Evolutionary conservation across 306 rosid genomes (phyloP).

Genomic region (Herpetospermum pedunculosum): DNA sequence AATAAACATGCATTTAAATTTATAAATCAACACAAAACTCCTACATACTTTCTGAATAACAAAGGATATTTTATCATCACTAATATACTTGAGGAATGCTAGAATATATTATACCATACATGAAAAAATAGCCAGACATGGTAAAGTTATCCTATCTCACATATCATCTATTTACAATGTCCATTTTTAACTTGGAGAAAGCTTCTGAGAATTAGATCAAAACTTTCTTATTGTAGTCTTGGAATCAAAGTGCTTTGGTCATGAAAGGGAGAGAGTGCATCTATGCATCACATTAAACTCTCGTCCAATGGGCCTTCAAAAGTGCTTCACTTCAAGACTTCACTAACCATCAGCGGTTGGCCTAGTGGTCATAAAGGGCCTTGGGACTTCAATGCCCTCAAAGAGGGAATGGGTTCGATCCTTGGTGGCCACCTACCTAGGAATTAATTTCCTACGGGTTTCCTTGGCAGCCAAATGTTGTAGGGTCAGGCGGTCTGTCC

Average conservation of each 20-base stretch:
- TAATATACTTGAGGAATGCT: neutral
- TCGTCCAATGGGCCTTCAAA: neutral
- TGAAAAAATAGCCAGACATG: neutral
- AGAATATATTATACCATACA: neutral
- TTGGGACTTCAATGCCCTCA: too few relatives aligned
- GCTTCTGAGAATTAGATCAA: neutral
- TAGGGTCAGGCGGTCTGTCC: too few relatives aligned
- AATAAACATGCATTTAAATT: neutral
- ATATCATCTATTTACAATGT: neutral
- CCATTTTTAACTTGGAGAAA: neutral
- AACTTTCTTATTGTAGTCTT: neutral
- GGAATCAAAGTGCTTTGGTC: neutral
- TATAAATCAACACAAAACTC: neutral
- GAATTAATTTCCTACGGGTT: too few relatives aligned
- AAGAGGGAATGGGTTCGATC: too few relatives aligned
- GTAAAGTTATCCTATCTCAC: neutral
- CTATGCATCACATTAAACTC: neutral
- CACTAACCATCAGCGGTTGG: too few relatives aligned
- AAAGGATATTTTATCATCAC: neutral
- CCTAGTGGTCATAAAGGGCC: too few relatives aligned
- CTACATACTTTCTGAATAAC: neutral
- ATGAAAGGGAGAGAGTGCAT: neutral
- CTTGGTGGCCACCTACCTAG: too few relatives aligned
- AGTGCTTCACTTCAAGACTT: neutral
- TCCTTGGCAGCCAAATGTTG: too few relatives aligned